Base-by-base conservation (phyloP, 371 early-diverging fungal genomes). In the Mortierella polycephala region DNA sequence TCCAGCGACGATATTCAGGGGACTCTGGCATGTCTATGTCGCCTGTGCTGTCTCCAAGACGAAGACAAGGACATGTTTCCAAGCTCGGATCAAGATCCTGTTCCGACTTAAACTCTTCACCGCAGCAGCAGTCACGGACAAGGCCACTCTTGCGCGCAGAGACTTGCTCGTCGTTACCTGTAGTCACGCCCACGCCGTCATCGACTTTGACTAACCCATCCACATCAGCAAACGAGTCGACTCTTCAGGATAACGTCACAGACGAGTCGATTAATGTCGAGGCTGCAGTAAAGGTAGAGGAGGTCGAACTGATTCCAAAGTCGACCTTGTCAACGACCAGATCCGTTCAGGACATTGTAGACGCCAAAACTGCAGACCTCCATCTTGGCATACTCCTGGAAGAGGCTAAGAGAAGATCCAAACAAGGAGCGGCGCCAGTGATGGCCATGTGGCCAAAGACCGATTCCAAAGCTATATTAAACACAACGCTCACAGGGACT, bases 371-470 rank as follows among this genome's bases (percentile, higher is more conserved):
- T 5, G 79, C 73, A 20, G 69, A 77, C 18, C 52, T 44, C 18
- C 79, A 77, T 42, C 55, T 77, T 11, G 64, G 63, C 49, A 65
- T 77, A 69, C 51, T 77, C 0, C 23, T 77, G 9, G 69, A 71
- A 46, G 79, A 77, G 40, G 79, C 79, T 30, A 77, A 69, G 55
- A 60, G 45, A 18, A 42, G 60, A 7, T 76, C 76, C 7, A 65
- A 49, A 2, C 60, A 70, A 30, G 44, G 39, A 0, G 62, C 55
- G 0, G 53, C 52, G 10, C 76, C 76, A 12, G 67, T 70, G 6
- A 67, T 76, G 76, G 76, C 59, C 2, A 62, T 67, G 16, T 76
- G 76, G 76, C 45, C 76, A 10, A 60, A 59, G 14, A 54, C 60
- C 7, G 54, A 63, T 13, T 44, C 62, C 60, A 76, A 76, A 44